Percentiles rank a stretch among this genome's conserved stretches.
Evolutionary conservation across 2,329 filamentous ascomycete genomes (phyloP).

Genomic region (Chaetomiaceae sp.): DNA sequence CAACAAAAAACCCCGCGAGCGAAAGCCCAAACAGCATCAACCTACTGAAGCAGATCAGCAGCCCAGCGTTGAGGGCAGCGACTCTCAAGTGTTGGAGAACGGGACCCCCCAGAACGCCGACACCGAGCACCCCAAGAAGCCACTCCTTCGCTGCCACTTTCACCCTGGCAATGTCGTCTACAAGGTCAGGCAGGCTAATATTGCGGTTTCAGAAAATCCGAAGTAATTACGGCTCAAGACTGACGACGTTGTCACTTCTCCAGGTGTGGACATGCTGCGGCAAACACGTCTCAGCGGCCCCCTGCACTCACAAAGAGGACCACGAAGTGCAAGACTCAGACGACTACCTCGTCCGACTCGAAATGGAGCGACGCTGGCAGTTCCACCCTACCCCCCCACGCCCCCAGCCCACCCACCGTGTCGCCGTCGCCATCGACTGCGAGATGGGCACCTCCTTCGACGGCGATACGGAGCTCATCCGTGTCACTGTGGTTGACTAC

Average conservation of each 20-base stretch:
- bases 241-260: background rate
- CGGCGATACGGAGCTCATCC: slow-evolving; percentile 48
- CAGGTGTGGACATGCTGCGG: slow-evolving; percentile 16
- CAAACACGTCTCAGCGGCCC: background rate
- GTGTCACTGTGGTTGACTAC: slow-evolving; percentile 48
- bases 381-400: slow-evolving; percentile 4
- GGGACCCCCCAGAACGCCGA: background rate
- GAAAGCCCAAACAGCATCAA: background rate
- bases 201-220: background rate
- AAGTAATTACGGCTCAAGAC: background rate
- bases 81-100: background rate
- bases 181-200: background rate
- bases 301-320: slow-evolving; percentile 1
- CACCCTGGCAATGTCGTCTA: background rate
- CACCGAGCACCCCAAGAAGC: background rate
- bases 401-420: background rate
- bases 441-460: slow-evolving; percentile 48
- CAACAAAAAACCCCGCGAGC: background rate
- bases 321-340: background rate
- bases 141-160: background rate
- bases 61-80: background rate
- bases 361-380: slow-evolving; percentile 10
- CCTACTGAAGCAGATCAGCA: background rate
- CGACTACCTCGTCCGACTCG: background rate
- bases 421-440: slow-evolving; percentile 40